phyloP scores from a whole-genome alignment of 768 basidiomycete species.

The Termitomyces sp. region DNA sequence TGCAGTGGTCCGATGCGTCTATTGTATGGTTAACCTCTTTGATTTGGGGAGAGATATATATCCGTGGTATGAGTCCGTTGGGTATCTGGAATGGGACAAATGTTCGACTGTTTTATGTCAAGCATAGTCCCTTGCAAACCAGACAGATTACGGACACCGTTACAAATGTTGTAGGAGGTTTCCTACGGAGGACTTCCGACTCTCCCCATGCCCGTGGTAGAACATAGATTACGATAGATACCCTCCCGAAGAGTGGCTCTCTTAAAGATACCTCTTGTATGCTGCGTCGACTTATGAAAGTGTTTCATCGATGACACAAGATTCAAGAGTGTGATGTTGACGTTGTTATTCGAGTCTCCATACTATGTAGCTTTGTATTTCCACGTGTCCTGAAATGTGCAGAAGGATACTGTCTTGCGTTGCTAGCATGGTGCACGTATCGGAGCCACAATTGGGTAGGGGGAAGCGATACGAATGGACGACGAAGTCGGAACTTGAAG shows the following conservation, averaged over 20 bases:
- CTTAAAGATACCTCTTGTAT: background rate
- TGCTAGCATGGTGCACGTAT: too few species aligned
- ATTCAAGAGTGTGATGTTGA: background rate
- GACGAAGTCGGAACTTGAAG: too few species aligned
- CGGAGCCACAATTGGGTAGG: too few species aligned
- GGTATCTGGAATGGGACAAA: conserved; percentile 90
- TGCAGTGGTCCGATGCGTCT: conserved; percentile 88
- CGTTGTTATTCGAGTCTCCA: too few species aligned
- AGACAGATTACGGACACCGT: conserved; percentile 76
- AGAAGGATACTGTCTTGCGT: too few species aligned
- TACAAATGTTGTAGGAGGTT: conserved; percentile 74
- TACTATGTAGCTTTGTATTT: background rate
- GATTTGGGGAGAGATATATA: conserved; percentile 95
- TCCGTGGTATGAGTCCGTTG: conserved; percentile 79
- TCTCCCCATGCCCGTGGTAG: conserved; percentile 13
- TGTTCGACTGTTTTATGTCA: conserved; percentile 87
- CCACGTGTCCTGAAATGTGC: too few species aligned
- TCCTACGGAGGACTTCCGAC: conserved; percentile 51
- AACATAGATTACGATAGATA: background rate
- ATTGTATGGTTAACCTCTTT: conserved; percentile 89
- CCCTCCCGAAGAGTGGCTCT: background rate
- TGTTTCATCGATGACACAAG: background rate
- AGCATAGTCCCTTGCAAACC: conserved; percentile 66
- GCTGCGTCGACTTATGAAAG: background rate
- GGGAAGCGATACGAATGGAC: too few species aligned